Evolutionary conservation across 1,284 basidiomycete genomes (phyloP).

Genomic region (Neolentinus lepideus): DNA sequence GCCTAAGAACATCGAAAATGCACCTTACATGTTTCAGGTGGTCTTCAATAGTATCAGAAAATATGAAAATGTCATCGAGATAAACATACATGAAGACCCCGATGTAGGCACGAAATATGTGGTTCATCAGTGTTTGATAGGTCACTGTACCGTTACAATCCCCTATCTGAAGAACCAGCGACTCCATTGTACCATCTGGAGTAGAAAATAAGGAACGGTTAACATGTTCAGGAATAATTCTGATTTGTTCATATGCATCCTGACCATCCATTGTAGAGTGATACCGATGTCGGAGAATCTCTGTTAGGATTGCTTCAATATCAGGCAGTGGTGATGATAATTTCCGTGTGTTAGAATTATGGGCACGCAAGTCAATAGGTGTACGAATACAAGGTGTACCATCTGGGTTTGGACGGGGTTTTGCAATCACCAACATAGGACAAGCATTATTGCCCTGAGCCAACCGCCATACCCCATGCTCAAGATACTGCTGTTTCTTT

Average conservation of each 20-base stretch:
- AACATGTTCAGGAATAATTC: constrained; percentile 24
- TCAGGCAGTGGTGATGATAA: constrained; percentile 16
- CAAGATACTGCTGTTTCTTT: not conserved
- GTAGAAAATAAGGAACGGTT: constrained; percentile 14
- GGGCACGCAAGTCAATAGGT: constrained; percentile 8
- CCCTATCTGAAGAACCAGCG: constrained; percentile 22
- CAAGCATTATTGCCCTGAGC: not conserved
- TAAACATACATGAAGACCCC: constrained; percentile 24
- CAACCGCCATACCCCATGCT: not conserved
- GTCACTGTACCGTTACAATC: constrained; percentile 22
- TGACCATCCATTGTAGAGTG: constrained; percentile 22
- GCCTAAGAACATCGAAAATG: constrained; percentile 20
- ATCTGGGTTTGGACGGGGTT: not conserved
- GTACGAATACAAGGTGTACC: constrained; percentile 2
- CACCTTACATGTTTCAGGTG: constrained; percentile 22
- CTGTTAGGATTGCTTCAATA: constrained; percentile 20
- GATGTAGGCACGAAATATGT: constrained; percentile 20
- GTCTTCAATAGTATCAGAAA: constrained; percentile 23
- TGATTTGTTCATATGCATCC: constrained; percentile 29
- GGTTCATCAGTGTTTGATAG: constrained; percentile 23
- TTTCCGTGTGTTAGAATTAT: constrained; percentile 18
- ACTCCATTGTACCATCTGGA: constrained; percentile 27
- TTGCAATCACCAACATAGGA: not conserved
- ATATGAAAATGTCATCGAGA: constrained; percentile 29
- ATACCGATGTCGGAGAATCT: constrained; percentile 13